Conservation (phyloP, 371 early-diverging fungal genomes). For the Funneliformis caledonium region DNA sequence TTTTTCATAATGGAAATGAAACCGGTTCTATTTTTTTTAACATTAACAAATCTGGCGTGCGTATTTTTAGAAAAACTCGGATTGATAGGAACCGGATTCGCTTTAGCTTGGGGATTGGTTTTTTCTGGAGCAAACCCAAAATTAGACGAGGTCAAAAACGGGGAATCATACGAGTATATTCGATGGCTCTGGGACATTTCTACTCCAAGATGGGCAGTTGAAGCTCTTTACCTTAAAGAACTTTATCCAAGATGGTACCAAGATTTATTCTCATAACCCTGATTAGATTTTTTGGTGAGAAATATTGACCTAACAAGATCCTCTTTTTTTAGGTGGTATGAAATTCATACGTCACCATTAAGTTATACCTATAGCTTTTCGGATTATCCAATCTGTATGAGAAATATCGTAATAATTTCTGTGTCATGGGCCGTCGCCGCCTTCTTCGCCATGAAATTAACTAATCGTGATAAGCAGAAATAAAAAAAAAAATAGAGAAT, state of each 20-base stretch:
- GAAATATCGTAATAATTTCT: constrained; percentile 46
- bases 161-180: constrained; percentile 29
- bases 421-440: constrained; percentile 53
- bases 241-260: constrained; percentile 46
- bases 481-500: constrained; percentile 3
- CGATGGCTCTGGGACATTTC: constrained; percentile 52
- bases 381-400: constrained; percentile 46
- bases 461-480: constrained; percentile 52
- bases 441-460: constrained; percentile 53
- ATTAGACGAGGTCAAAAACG: constrained; percentile 46
- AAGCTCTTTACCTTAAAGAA: constrained; percentile 56
- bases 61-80: neutral
- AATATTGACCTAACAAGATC: neutral
- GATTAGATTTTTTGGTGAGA: too few species aligned
- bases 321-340: constrained; percentile 42
- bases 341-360: constrained; percentile 43
- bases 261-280: neutral
- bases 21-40: neutral
- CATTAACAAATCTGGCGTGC: neutral
- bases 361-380: constrained; percentile 41
- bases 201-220: constrained; percentile 59
- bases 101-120: constrained; percentile 56
- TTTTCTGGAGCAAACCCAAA: constrained; percentile 55
- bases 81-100: constrained; percentile 53
- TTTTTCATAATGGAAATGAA: too few species aligned